Percentiles rank a stretch among this genome's conserved stretches.
Evolutionary conservation across 2,329 filamentous ascomycete species (phyloP).

Genomic region (Elsinoe australis): DNA sequence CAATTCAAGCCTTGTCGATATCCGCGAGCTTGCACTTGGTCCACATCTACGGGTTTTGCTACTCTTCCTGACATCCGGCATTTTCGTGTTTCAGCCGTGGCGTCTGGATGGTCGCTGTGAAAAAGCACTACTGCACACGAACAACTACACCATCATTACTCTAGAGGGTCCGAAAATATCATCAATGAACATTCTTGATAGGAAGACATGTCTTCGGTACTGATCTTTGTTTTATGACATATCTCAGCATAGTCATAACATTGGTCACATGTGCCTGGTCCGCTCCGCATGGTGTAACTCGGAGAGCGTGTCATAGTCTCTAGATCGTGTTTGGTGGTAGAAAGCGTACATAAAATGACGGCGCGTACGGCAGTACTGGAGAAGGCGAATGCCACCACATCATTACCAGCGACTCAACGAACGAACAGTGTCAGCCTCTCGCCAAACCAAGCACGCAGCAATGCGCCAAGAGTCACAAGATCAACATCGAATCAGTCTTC

Average conservation of each 20-base stretch:
- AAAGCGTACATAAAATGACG: constrained; percentile 1
- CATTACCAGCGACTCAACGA: constrained; percentile 3
- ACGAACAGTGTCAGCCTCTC: constrained; percentile 3
- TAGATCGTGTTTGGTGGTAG: too few relatives aligned
- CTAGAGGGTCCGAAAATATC: too few relatives aligned
- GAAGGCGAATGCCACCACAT: constrained; percentile 11
- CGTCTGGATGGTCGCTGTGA: constrained; percentile 11
- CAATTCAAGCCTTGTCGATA: not conserved
- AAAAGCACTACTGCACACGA: constrained; percentile 9
- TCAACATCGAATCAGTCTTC: constrained; percentile 15
- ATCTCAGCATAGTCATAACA: too few relatives aligned
- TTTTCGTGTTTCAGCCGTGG: constrained; percentile 11
- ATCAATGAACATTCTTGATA: too few relatives aligned
- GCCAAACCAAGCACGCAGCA: constrained; percentile 2
- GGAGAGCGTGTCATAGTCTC: too few relatives aligned
- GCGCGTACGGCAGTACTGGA: constrained; percentile 15
- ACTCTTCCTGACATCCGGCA: not conserved
- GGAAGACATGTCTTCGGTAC: too few relatives aligned
- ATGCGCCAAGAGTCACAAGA: constrained; percentile 11
- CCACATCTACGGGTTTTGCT: not conserved
- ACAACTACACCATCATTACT: too few relatives aligned
- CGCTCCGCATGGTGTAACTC: too few relatives aligned
- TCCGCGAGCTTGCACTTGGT: not conserved
- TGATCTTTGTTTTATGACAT: too few relatives aligned
- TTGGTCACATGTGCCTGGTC: too few relatives aligned